Evolutionary conservation across 164 flowering plant species (phyloP).

Genomic region (Cinnamomum micranthum): DNA sequence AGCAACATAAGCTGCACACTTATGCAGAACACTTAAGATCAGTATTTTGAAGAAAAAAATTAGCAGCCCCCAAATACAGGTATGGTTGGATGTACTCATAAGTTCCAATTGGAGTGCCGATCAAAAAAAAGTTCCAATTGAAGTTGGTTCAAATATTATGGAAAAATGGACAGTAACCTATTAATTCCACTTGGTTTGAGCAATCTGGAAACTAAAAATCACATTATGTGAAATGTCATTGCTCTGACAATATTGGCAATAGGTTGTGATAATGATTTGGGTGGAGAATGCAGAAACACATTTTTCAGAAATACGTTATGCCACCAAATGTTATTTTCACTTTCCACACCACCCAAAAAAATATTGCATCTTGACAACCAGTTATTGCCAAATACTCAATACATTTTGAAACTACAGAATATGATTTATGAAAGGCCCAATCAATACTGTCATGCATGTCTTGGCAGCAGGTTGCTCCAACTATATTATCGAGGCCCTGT

Average conservation of each 20-base stretch:
- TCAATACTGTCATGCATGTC: too few relatives aligned
- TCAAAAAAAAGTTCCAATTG: too few relatives aligned
- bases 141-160: not conserved
- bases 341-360: not conserved
- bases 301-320: too few relatives aligned
- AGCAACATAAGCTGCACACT: too few relatives aligned
- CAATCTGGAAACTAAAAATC: not conserved
- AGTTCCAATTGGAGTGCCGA: too few relatives aligned
- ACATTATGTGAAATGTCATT: not conserved
- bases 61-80: not conserved
- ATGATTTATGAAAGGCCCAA: too few relatives aligned
- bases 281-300: not conserved
- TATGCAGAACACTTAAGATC: too few relatives aligned
- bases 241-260: not conserved
- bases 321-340: not conserved
- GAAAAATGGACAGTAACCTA: not conserved
- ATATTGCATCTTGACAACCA: not conserved
- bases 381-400: not conserved
- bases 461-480: too few relatives aligned
- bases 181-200: not conserved
- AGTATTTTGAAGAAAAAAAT: not conserved
- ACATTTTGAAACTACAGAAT: not conserved
- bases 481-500: too few relatives aligned
- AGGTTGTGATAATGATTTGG: not conserved
- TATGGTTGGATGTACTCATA: not conserved